Evolutionary conservation across 73 alveolate genomes (phyloP).

Genomic region (Loxodes magnus): DNA sequence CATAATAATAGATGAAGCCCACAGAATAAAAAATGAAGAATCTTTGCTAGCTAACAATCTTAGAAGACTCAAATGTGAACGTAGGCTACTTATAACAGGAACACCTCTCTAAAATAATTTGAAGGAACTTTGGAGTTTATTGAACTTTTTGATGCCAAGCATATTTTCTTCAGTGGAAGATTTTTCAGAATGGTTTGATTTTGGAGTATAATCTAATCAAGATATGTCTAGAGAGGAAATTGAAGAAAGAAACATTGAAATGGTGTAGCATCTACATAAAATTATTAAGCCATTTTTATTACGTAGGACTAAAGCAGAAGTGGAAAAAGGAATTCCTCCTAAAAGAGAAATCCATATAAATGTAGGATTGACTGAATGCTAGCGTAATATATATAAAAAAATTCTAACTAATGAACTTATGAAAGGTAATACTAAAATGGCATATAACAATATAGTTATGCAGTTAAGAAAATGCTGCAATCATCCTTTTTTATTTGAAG

Average conservation of each 20-base stretch:
- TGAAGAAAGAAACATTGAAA: constrained; percentile 82
- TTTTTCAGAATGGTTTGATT: constrained; percentile 79
- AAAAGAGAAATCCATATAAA: constrained; percentile 83
- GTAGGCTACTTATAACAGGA: constrained; percentile 87
- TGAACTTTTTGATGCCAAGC: constrained; percentile 94
- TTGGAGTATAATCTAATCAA: constrained; percentile 26
- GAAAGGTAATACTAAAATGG: constrained; percentile 58
- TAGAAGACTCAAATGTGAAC: constrained; percentile 68
- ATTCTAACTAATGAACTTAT: constrained; percentile 29
- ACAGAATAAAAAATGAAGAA: constrained; percentile 91
- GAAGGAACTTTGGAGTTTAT: constrained; percentile 94
- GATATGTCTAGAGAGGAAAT: constrained; percentile 57
- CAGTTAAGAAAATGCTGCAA: constrained; percentile 86
- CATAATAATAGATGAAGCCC: constrained; percentile 93
- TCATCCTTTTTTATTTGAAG: constrained; percentile 87
- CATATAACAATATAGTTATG: constrained; percentile 79
- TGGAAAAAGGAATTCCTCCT: constrained; percentile 90
- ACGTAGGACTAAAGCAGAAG: constrained; percentile 95
- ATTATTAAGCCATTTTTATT: constrained; percentile 88
- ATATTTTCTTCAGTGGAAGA: constrained; percentile 77
- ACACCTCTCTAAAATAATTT: constrained; percentile 95
- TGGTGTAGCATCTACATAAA: constrained; percentile 82
- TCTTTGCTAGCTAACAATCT: constrained; percentile 52
- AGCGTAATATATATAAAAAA: constrained; percentile 66
- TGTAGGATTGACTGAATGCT: constrained; percentile 73